These are phyloP conservation scores for Pholiota adiposa DNA, from an alignment of 1,284 basidiomycete genomes.

Conservation along the genomic window DNA sequence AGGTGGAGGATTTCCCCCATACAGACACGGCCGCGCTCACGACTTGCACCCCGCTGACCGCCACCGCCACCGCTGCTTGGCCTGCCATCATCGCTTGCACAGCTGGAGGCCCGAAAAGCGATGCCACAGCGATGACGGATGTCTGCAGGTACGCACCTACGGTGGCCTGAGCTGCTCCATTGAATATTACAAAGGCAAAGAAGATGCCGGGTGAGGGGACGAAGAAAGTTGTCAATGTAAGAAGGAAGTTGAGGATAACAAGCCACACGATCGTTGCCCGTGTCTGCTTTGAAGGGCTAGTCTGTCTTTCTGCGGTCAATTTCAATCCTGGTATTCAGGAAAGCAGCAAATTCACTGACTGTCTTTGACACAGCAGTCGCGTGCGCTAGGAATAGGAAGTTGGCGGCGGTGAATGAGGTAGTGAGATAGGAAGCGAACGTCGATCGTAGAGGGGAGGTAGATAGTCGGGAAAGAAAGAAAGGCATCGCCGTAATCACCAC, in stretches of 20 bases:
- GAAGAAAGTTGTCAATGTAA: constrained; percentile 66
- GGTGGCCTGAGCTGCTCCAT: constrained; percentile 56
- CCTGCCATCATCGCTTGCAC: constrained; percentile 77
- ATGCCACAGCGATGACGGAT: constrained; percentile 70
- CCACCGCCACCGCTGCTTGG: constrained; percentile 78
- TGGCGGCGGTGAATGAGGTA: constrained; percentile 62
- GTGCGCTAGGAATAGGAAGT: constrained; percentile 72
- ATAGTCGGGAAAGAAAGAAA: constrained; percentile 71
- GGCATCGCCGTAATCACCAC: constrained; percentile 79
- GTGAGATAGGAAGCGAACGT: constrained; percentile 76
- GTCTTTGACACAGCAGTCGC: constrained; percentile 70
- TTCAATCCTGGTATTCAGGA: neutral
- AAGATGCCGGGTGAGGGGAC: constrained; percentile 57
- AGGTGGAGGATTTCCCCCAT: constrained; percentile 41
- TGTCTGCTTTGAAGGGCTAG: constrained; percentile 55
- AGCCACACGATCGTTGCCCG: constrained; percentile 49
- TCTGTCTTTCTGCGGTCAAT: constrained; percentile 30
- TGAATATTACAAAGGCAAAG: constrained; percentile 65
- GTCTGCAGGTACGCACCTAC: constrained; percentile 72
- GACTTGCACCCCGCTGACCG: constrained; percentile 74
- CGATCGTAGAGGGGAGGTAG: constrained; percentile 54
- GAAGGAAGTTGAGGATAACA: constrained; percentile 52
- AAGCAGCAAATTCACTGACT: constrained; percentile 43
- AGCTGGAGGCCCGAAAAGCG: constrained; percentile 69
- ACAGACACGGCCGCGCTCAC: constrained; percentile 62